Conservation (phyloP, 75 land plant species). For the Sequoiadendron giganteum region DNA sequence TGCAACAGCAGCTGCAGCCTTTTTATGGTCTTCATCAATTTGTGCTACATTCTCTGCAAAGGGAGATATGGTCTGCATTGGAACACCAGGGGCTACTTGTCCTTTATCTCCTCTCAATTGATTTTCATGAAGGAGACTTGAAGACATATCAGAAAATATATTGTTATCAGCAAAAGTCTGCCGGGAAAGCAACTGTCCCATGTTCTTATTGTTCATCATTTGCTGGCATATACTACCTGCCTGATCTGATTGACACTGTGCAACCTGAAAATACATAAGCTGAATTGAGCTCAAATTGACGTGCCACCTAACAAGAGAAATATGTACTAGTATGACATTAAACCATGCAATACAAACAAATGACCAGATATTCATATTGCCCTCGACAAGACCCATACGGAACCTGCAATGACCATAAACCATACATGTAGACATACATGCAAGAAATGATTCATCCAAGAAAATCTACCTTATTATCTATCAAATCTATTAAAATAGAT, state of each 20-base stretch:
- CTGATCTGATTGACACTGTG: slow-evolving; percentile 36
- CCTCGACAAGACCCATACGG: not conserved
- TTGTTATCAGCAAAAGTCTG: slow-evolving; percentile 22
- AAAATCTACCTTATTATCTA: not conserved
- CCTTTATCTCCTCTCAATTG: slow-evolving; percentile 14
- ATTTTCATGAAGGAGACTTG: slow-evolving; percentile 13
- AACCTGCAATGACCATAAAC: not conserved
- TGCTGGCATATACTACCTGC: slow-evolving; percentile 27
- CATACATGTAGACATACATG: not conserved
- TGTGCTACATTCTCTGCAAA: slow-evolving; percentile 21
- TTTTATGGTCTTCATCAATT: slow-evolving; percentile 32
- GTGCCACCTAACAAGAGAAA: not conserved
- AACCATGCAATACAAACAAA: not conserved
- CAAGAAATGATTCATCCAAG: not conserved
- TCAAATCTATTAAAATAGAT: not conserved
- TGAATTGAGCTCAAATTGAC: slow-evolving; percentile 5
- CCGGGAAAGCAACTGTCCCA: slow-evolving; percentile 14
- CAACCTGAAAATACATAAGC: slow-evolving; percentile 25
- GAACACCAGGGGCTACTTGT: slow-evolving; percentile 41
- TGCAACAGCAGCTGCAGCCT: slow-evolving; percentile 68
- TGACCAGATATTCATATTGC: not conserved
- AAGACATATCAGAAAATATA: slow-evolving; percentile 19
- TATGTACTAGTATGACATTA: not conserved
- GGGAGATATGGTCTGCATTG: slow-evolving; percentile 15
- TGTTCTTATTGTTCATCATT: slow-evolving; percentile 11